Evolutionary conservation across 2,329 filamentous ascomycete genomes (phyloP).

Genomic region (Diaporthe sp.): DNA sequence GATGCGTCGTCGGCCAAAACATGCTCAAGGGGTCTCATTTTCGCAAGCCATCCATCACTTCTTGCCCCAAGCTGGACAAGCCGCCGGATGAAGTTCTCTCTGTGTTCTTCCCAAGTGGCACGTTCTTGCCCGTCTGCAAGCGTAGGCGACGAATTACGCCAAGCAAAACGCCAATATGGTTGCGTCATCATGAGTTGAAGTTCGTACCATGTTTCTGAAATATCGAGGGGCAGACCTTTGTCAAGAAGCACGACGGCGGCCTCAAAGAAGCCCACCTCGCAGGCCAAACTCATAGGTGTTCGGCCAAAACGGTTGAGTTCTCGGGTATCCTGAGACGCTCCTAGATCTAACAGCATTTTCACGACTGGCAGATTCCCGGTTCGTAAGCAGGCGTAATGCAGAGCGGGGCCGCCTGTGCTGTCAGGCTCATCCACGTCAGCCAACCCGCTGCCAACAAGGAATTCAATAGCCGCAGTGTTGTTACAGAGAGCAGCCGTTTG

Average conservation of each 20-base stretch:
- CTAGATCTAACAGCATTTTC: neutral
- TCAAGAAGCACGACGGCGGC: conserved; percentile 3
- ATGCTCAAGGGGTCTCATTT: neutral
- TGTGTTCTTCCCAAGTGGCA: neutral
- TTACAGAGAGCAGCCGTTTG: neutral
- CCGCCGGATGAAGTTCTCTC: neutral
- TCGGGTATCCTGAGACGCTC: neutral
- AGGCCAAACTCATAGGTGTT: neutral
- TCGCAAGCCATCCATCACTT: neutral
- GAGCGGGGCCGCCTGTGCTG: neutral
- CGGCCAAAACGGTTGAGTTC: neutral
- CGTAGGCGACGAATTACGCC: too few relatives aligned
- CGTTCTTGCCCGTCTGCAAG: too few relatives aligned
- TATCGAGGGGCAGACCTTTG: neutral
- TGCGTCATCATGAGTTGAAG: too few relatives aligned
- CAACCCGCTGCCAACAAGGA: neutral
- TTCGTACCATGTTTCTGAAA: neutral
- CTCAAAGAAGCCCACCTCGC: conserved; percentile 2
- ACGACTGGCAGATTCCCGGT: neutral
- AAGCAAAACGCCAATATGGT: too few relatives aligned
- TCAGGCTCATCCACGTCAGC: neutral
- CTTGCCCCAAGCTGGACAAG: neutral
- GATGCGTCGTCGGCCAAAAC: neutral
- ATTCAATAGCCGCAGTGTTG: neutral
- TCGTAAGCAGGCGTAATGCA: neutral